phyloP scores from a whole-genome alignment of 495 filamentous ascomycete species.

The Podospora appendiculata region DNA sequence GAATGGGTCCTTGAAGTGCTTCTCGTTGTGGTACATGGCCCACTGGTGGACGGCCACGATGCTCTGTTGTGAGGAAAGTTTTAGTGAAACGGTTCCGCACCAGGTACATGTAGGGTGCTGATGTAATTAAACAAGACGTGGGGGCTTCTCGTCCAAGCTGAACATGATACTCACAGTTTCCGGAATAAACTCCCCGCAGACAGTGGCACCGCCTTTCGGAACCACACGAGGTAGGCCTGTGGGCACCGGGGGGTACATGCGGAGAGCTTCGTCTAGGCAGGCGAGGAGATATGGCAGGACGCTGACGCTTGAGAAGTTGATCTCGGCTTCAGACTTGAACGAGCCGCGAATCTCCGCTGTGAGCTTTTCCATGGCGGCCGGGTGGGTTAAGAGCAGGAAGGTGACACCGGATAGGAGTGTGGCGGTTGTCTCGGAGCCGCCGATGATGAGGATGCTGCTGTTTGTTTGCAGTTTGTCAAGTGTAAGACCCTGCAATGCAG shows the following conservation, averaged over 20 bases:
- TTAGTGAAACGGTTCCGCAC: background rate
- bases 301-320: slow-evolving; percentile 38
- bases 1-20: slow-evolving; percentile 28
- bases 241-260: slow-evolving; percentile 51
- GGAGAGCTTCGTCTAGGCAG: slow-evolving; percentile 48
- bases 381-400: slow-evolving; percentile 45
- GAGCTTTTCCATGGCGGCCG: slow-evolving; percentile 33
- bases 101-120: background rate
- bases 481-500: slow-evolving; percentile 29
- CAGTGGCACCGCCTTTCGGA: slow-evolving; percentile 35
- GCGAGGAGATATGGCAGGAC: slow-evolving; percentile 48
- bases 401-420: slow-evolving; percentile 45
- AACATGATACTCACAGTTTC: slow-evolving; percentile 26
- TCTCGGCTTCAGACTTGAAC: slow-evolving; percentile 45
- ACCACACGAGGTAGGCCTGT: slow-evolving; percentile 36
- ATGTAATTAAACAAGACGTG: slow-evolving; percentile 7
- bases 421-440: slow-evolving; percentile 55
- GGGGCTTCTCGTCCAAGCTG: too few species aligned
- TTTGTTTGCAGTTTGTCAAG: slow-evolving; percentile 33
- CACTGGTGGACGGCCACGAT: slow-evolving; percentile 41
- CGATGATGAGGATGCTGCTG: slow-evolving; percentile 39
- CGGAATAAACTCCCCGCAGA: slow-evolving; percentile 41
- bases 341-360: slow-evolving; percentile 40
- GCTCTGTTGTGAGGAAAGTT: slow-evolving; percentile 25
- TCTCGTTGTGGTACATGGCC: slow-evolving; percentile 26